phyloP scores from a whole-genome alignment of 2,329 filamentous ascomycete species.

The Ophiostoma ulmi region DNA sequence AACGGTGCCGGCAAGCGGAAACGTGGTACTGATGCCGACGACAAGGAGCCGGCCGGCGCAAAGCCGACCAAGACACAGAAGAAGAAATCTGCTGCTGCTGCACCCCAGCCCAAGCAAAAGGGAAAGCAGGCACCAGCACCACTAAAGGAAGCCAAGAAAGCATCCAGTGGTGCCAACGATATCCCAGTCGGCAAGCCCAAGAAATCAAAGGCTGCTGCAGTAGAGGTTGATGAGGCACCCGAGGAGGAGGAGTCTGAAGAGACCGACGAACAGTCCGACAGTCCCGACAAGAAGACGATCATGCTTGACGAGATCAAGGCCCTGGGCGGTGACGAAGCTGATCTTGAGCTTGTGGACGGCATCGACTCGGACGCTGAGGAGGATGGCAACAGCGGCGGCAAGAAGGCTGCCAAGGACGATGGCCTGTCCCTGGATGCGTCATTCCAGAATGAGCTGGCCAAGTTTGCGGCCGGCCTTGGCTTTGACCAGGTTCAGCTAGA shows the following conservation, averaged over 20 bases:
- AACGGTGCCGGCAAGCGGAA: slow-evolving; percentile 27
- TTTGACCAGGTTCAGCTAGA: slow-evolving; percentile 42
- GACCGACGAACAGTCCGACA: not conserved
- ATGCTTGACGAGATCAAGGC: slow-evolving; percentile 60
- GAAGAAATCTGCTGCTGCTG: slow-evolving; percentile 22
- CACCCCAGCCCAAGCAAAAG: not conserved
- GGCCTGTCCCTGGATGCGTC: slow-evolving; percentile 31
- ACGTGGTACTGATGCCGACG: slow-evolving; percentile 23
- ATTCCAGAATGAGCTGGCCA: slow-evolving; percentile 47
- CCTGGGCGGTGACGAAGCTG: slow-evolving; percentile 60
- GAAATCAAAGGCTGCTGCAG: not conserved
- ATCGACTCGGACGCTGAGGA: slow-evolving; percentile 48
- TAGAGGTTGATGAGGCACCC: not conserved
- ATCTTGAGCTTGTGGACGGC: slow-evolving; percentile 56
- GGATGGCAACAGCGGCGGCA: slow-evolving; percentile 31
- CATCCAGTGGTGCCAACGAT: slow-evolving; percentile 31
- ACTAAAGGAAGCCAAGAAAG: slow-evolving; percentile 27
- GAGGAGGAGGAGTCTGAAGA: not conserved
- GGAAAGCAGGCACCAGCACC: slow-evolving; percentile 31
- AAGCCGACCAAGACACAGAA: slow-evolving; percentile 43
- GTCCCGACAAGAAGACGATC: slow-evolving; percentile 26
- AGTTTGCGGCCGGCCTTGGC: slow-evolving; percentile 48
- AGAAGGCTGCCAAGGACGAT: slow-evolving; percentile 27
- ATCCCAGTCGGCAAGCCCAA: slow-evolving; percentile 26
- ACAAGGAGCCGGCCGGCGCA: slow-evolving; percentile 14